These are phyloP conservation scores for Mycena vitilis DNA, from an alignment of 768 basidiomycete genomes.

Conservation along the genomic window DNA sequence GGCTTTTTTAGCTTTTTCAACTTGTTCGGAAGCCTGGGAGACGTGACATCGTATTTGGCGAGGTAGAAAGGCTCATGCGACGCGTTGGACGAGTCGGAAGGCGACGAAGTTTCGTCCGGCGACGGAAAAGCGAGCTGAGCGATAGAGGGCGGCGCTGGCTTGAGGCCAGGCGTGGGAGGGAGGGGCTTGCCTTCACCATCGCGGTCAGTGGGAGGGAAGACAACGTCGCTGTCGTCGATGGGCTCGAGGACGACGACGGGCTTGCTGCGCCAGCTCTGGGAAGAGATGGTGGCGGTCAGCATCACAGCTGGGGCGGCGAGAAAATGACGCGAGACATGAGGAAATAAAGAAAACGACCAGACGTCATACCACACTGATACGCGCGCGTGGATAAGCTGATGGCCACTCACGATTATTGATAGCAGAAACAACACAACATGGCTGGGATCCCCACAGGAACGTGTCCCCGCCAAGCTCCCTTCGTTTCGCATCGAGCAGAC, in stretches of 20 bases:
- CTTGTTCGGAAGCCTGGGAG: constrained; percentile 22
- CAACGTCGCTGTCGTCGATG: background rate
- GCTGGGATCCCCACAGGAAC: background rate
- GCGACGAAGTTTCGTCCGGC: constrained; percentile 29
- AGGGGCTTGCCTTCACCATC: constrained; percentile 8
- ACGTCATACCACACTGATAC: background rate
- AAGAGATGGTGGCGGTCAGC: constrained; percentile 9
- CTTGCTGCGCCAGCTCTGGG: background rate
- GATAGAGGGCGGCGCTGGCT: constrained; percentile 22
- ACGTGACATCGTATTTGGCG: background rate
- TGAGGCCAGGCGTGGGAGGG: constrained; percentile 25
- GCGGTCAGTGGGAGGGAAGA: constrained; percentile 3
- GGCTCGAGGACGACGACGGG: background rate
- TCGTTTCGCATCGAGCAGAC: background rate
- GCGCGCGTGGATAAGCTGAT: too few species aligned
- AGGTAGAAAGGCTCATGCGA: constrained; percentile 28
- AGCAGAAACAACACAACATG: background rate
- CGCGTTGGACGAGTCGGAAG: constrained; percentile 27
- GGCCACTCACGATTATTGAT: background rate
- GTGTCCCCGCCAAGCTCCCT: background rate
- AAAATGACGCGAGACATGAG: background rate
- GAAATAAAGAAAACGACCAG: background rate
- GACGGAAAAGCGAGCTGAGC: constrained; percentile 35
- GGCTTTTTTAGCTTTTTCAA: constrained; percentile 16
- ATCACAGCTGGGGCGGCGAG: background rate